Percentiles rank a stretch among this genome's conserved stretches.
These are phyloP conservation scores for Bullera alba DNA, from an alignment of 768 basidiomycete species.

Conservation along the genomic window DNA sequence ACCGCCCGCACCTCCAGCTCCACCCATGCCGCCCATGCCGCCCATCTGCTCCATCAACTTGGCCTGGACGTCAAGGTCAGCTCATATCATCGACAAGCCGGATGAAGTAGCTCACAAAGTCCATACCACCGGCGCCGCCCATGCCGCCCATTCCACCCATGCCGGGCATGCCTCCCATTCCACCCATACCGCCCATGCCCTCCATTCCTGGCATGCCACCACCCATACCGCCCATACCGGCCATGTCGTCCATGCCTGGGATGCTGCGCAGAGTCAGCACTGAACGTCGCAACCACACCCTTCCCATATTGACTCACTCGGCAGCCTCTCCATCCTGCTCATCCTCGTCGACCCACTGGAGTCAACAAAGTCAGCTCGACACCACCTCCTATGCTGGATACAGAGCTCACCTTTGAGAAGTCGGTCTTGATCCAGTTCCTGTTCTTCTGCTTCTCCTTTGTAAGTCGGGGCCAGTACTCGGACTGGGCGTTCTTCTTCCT, in stretches of 20 bases:
- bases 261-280: conserved; percentile 13
- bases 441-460: conserved; percentile 77
- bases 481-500: conserved; percentile 68
- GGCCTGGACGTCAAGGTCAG: conserved; percentile 17
- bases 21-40: conserved; percentile 26
- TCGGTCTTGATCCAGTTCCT: conserved; percentile 85
- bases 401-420: conserved; percentile 58
- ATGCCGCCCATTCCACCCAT: conserved; percentile 31
- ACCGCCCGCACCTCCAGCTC: conserved; percentile 12
- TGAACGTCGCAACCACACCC: background rate
- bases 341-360: conserved; percentile 86
- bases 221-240: conserved; percentile 28
- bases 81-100: background rate
- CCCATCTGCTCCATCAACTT: conserved; percentile 44
- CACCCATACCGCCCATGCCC: conserved; percentile 38
- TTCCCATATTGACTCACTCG: conserved; percentile 27
- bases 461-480: conserved; percentile 90
- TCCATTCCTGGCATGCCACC: conserved; percentile 16
- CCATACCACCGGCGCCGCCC: conserved; percentile 38
- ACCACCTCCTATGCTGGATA: background rate
- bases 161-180: conserved; percentile 35
- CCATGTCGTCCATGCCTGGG: conserved; percentile 13
- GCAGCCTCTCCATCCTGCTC: conserved; percentile 68
- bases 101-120: conserved; percentile 29
- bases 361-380: conserved; percentile 1